Conservation (phyloP, 2,329 filamentous ascomycete species). For the Neonectria ditissima region DNA sequence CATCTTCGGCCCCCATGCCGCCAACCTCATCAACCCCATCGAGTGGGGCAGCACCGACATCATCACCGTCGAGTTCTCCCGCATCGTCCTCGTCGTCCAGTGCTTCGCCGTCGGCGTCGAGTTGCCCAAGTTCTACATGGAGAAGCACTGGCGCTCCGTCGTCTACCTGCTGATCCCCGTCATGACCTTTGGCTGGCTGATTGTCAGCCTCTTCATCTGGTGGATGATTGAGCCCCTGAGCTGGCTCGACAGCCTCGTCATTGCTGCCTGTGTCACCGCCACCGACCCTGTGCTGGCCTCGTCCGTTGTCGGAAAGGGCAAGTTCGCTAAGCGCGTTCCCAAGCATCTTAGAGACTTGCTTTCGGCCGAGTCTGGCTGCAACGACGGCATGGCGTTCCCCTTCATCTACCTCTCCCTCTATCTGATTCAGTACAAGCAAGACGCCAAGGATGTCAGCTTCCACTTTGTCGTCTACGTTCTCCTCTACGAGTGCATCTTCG, state of each 20-base stretch:
- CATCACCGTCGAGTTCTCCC: slow-evolving; percentile 88
- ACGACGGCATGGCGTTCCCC: slow-evolving; percentile 99
- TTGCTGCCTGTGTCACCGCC: slow-evolving; percentile 94
- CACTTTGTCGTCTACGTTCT: slow-evolving; percentile 93
- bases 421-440: slow-evolving; percentile 82
- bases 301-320: slow-evolving; percentile 98
- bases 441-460: slow-evolving; percentile 76
- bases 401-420: slow-evolving; percentile 96
- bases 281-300: slow-evolving; percentile 97
- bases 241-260: slow-evolving; percentile 90
- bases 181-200: slow-evolving; percentile 96
- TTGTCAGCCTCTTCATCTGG: slow-evolving; percentile 95
- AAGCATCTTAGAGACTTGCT: slow-evolving; percentile 96
- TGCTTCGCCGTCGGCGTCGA: slow-evolving; percentile 94
- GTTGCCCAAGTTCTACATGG: slow-evolving; percentile 95
- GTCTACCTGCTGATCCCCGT: slow-evolving; percentile 89
- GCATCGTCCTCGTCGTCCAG: slow-evolving; percentile 90
- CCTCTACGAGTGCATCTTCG: slow-evolving; percentile 95
- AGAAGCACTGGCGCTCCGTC: slow-evolving; percentile 95
- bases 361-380: slow-evolving; percentile 97
- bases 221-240: slow-evolving; percentile 83
- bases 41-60: slow-evolving; percentile 88
- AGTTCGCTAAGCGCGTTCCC: slow-evolving; percentile 96
- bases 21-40: slow-evolving; percentile 80
- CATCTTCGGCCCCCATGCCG: slow-evolving; percentile 88